phyloP scores from a whole-genome alignment of 192 early-diverging fungal genomes.

The Coemansia sp. region DNA sequence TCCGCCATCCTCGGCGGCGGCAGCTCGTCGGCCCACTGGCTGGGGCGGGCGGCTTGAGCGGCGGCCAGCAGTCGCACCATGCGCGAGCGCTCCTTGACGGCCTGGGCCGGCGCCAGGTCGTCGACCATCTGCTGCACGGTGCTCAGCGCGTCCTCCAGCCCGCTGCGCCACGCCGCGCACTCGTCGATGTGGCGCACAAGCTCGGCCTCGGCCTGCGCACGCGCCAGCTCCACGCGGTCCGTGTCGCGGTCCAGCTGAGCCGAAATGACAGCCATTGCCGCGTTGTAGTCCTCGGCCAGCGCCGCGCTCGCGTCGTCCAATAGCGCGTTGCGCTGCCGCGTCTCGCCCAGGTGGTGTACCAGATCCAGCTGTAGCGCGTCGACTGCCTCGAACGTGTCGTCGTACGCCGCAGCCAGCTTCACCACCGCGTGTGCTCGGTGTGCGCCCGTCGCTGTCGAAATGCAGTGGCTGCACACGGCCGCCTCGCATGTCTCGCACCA shows the following conservation, averaged over 20 bases:
- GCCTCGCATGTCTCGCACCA: constrained; percentile 42
- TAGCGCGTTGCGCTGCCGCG: constrained; percentile 28
- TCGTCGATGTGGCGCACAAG: background rate
- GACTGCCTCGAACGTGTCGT: constrained; percentile 47
- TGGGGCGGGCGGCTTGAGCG: constrained; percentile 15
- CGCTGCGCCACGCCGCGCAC: constrained; percentile 31
- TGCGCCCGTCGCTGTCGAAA: background rate
- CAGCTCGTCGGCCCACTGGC: constrained; percentile 4
- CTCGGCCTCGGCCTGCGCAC: background rate
- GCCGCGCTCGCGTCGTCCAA: constrained; percentile 7
- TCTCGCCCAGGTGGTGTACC: constrained; percentile 25
- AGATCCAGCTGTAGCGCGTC: constrained; percentile 36
- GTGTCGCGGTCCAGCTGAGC: background rate
- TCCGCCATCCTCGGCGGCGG: background rate
- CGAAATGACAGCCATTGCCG: constrained; percentile 14
- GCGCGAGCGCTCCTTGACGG: constrained; percentile 23
- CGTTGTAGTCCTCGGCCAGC: constrained; percentile 2
- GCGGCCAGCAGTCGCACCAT: constrained; percentile 17
- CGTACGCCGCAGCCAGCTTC: constrained; percentile 41
- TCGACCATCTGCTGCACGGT: constrained; percentile 44
- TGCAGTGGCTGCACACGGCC: constrained; percentile 39
- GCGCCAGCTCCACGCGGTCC: background rate
- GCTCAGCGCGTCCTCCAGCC: constrained; percentile 25
- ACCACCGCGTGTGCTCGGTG: constrained; percentile 21
- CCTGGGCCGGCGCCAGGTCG: constrained; percentile 35